Conservation (phyloP, 495 filamentous ascomycete genomes). For the Umbilicaria muhlenbergii region DNA sequence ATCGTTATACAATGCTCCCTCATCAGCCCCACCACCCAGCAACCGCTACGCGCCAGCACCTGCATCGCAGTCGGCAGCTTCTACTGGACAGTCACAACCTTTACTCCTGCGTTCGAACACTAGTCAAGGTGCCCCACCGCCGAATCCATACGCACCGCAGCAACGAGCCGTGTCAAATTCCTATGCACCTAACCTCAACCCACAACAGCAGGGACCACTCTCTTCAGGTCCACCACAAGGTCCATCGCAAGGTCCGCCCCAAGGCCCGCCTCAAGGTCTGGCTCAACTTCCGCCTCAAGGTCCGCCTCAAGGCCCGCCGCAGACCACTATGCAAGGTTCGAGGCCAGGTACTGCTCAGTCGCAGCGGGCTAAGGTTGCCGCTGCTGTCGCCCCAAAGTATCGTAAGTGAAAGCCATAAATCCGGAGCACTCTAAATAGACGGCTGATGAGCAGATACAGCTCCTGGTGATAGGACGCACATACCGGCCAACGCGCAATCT, state of each 20-base stretch:
- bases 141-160: conserved; percentile 47
- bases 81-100: conserved; percentile 25
- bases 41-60: conserved; percentile 83
- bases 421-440: neutral
- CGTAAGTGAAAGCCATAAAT: conserved; percentile 32
- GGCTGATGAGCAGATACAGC: conserved; percentile 25
- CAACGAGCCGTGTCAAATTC: conserved; percentile 25
- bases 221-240: conserved; percentile 18
- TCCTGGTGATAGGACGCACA: conserved; percentile 78
- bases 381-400: conserved; percentile 44
- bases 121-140: conserved; percentile 29
- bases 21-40: conserved; percentile 51
- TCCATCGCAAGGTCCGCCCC: conserved; percentile 27
- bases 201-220: conserved; percentile 14
- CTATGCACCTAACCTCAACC: conserved; percentile 28
- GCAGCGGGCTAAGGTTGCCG: conserved; percentile 22
- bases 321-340: conserved; percentile 18
- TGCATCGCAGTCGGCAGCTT: conserved; percentile 32
- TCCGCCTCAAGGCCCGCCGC: conserved; percentile 21
- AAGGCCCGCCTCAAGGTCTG: conserved; percentile 12
- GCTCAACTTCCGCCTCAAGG: conserved; percentile 14
- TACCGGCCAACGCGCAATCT: conserved; percentile 56
- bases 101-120: conserved; percentile 12
- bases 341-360: conserved; percentile 37
- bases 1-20: conserved; percentile 81